Evolutionary conservation across 805 yeast genomes (phyloP), one percentile per base, ranked within the genome.

Genomic region (Metahyphopichia silvanorum): DNA sequence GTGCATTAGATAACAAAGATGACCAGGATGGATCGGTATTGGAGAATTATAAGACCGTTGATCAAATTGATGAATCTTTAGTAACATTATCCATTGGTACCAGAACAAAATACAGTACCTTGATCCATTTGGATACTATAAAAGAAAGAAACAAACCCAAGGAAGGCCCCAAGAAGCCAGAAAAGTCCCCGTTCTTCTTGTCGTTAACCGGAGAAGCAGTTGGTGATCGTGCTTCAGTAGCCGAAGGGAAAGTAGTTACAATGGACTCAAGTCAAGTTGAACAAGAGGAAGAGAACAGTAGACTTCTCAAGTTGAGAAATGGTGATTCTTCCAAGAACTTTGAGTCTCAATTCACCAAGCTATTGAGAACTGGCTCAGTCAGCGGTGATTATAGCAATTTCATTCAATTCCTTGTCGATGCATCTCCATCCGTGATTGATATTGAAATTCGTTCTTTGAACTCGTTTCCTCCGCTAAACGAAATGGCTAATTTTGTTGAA

Each of bases 141-240:
- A 86, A 79, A 50, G 76, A 74, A 53, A 76, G 98, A 50, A 88
- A 87, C 53, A 91, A 86, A 59, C 97, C 98, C 15, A 79, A 68
- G 32, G 96, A 87, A 53, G 83, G 91, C 1, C 85, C 93, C 21
- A 86, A 85, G 66, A 85, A 80, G 43, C 86, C 96, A 2, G 84
- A 83, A 43, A 73, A 78, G 39, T 77, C 86, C 1, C 81, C 82
- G 11, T 93, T 94, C 57, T 94, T 94, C 68, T 65, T 93, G 38
- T 74, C 77, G 28, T 63, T 82, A 14, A 52, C 76, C 4, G 86
- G 87, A 19, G 77, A 71, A 32, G 67, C 67, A n/a, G 82, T 80
- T 33, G 89, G 88, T 37, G 86, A 82, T 49, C 74, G 77, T 18
- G 87, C 88, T 0, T 53, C 62, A 28, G 74, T 59, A 26, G 73